A percentile compares a stretch with the other conserved stretches of the same genome.
Conservation (phyloP, 2,329 filamentous ascomycete species). For the Penicillium crustosum region DNA sequence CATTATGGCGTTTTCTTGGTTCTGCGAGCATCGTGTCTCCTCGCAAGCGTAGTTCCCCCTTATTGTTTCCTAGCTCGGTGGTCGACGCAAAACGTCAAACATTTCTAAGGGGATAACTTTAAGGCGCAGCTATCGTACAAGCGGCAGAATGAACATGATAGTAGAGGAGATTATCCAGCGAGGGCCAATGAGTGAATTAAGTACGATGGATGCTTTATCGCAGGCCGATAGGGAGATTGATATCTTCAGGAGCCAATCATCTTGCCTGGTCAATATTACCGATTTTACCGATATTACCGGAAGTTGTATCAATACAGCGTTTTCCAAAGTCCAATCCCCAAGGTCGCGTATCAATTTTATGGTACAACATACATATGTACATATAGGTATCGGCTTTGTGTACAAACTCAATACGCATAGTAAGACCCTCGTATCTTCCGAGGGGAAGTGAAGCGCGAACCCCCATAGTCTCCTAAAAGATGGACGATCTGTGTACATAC, state of each 20-base stretch:
- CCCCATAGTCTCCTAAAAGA: too few species aligned
- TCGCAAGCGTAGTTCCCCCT: not conserved
- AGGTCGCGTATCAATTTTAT: not conserved
- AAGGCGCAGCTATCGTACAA: too few species aligned
- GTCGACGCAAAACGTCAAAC: not conserved
- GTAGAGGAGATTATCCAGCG: not conserved
- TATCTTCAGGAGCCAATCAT: not conserved
- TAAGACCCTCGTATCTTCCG: not conserved
- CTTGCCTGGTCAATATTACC: too few species aligned
- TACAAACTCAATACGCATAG: not conserved
- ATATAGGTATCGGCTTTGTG: too few species aligned
- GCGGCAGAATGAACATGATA: not conserved
- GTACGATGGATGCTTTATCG: not conserved
- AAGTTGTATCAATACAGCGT: not conserved
- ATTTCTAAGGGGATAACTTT: not conserved
- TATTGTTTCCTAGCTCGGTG: not conserved
- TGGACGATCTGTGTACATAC: too few species aligned
- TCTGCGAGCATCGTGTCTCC: not conserved
- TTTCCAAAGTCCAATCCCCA: not conserved
- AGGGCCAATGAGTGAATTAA: not conserved
- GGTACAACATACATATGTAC: too few species aligned
- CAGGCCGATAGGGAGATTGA: not conserved
- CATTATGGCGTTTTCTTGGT: slow-evolving; percentile 2
- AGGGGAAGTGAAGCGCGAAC: too few species aligned
- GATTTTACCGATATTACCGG: not conserved